Base-by-base conservation (phyloP, 352 stramenopile genomes). In the Plasmopara muralis region DNA sequence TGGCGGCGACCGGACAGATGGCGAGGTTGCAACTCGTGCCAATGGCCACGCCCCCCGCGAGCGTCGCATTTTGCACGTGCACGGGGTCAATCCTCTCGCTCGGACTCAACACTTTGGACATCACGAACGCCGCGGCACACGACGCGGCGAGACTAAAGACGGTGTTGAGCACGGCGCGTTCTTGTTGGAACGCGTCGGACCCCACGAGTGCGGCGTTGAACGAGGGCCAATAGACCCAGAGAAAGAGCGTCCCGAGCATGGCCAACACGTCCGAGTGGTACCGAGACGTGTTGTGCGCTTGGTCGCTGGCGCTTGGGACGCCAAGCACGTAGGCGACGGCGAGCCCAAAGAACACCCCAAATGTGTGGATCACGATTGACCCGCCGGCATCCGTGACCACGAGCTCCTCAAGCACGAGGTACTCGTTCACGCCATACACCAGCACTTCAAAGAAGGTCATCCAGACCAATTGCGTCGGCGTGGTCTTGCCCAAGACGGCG, bases 191-290 rank as follows among this genome's bases (percentile, higher is more conserved):
- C 6, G 64, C 72, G 1, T 76, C 64, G 0, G 54, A 50, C 6
- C 60, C 66, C 30, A 88, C 81, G 6, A 90, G 61, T 16, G 83
- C 83, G 1, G 75, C 66, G 44, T 93, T 90, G 70, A 95, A 95
- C 4, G 69, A 87, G n/a, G 85, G 83, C 85, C 85, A 95, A 57
- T 83, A 95, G 60, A 92, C 85, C 85, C 85, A 95, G 35, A 93
- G 57, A 44, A 93, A 83, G 12, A 89, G 72, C 29, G 85, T 92
- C 8, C 85, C 85, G 57, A 95, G 84, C 66, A 95, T 84, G 6
- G 85, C 68, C 46, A 90, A 78, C 44, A 89, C 64, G 40, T 89
- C 77, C 33, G 75, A 85, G 41, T 74, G 72, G 61, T 89, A 89
- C 3, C 72, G 57, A 13, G 82, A 89, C 15, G 62, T 73, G 66